phyloP scores from a whole-genome alignment of 805 yeast species.

The Cephaloascus albidus region DNA sequence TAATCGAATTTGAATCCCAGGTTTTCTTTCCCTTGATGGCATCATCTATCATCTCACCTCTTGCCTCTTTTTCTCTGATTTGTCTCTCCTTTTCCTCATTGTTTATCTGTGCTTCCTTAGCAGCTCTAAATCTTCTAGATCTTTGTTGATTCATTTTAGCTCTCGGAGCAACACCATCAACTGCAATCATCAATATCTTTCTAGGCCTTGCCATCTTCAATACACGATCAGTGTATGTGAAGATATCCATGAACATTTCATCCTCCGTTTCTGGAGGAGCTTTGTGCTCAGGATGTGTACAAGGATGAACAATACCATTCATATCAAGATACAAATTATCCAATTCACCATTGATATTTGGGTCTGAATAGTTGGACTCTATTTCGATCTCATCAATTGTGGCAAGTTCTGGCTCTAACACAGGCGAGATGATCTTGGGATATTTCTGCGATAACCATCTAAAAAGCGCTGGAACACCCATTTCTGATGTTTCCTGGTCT shows the following conservation, averaged over 20 bases:
- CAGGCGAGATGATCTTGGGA: conserved; percentile 91
- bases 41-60: conserved; percentile 73
- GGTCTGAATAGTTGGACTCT: conserved; percentile 59
- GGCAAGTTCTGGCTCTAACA: conserved; percentile 60
- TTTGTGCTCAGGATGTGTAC: conserved; percentile 95
- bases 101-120: conserved; percentile 79
- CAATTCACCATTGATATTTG: conserved; percentile 92
- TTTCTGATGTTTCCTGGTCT: conserved; percentile 10
- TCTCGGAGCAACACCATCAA: conserved; percentile 98
- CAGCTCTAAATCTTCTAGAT: conserved; percentile 86
- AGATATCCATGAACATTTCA: conserved; percentile 91
- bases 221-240: conserved; percentile 87
- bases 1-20: conserved; percentile 95
- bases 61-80: conserved; percentile 44
- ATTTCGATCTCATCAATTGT: conserved; percentile 50
- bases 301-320: conserved; percentile 99
- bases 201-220: conserved; percentile 92
- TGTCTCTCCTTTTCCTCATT: conserved; percentile 60
- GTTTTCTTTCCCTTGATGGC: conserved; percentile 63
- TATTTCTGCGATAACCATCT: conserved; percentile 92
- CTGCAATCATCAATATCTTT: conserved; percentile 87
- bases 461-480: conserved; percentile 98
- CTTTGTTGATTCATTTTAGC: conserved; percentile 98
- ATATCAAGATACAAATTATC: conserved; percentile 92
- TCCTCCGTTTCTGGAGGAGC: conserved; percentile 96